A percentile compares a stretch with the other conserved stretches of the same genome.
Evolutionary conservation across 305 asterid genomes (phyloP).

Genomic region (Fraxinus platypoda): DNA sequence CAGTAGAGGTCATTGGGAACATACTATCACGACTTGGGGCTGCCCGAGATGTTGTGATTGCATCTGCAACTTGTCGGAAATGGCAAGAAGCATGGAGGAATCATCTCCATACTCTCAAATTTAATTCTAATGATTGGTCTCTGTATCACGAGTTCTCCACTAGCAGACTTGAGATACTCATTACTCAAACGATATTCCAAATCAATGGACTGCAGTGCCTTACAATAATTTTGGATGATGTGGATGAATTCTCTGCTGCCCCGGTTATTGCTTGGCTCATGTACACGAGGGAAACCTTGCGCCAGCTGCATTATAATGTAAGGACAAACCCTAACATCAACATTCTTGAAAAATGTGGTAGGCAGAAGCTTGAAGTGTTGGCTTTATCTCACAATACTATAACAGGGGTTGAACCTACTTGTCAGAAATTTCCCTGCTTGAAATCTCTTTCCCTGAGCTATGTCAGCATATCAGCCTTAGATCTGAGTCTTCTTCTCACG

Average conservation of each 20-base stretch:
- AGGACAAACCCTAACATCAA: slow-evolving; percentile 75
- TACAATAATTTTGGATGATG: slow-evolving; percentile 73
- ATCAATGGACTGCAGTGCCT: slow-evolving; percentile 70
- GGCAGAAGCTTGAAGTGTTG: slow-evolving; percentile 80
- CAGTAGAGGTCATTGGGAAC: slow-evolving; percentile 91
- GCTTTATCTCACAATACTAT: slow-evolving; percentile 72
- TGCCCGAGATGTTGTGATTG: slow-evolving; percentile 80
- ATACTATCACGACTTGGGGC: slow-evolving; percentile 73
- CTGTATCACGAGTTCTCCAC: slow-evolving; percentile 62
- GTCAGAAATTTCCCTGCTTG: slow-evolving; percentile 74
- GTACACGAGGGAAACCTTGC: slow-evolving; percentile 82
- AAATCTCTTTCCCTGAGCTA: slow-evolving; percentile 64
- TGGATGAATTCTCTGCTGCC: slow-evolving; percentile 81
- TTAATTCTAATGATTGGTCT: slow-evolving; percentile 82
- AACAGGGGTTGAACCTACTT: slow-evolving; percentile 80
- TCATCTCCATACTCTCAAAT: slow-evolving; percentile 70
- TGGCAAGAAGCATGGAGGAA: slow-evolving; percentile 85
- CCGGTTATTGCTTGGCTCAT: slow-evolving; percentile 90
- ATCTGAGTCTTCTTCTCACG: slow-evolving; percentile 68
- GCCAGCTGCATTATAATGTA: slow-evolving; percentile 75
- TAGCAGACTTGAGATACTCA: slow-evolving; percentile 67
- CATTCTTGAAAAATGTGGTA: slow-evolving; percentile 82
- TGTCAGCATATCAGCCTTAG: slow-evolving; percentile 79
- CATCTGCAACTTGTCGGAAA: slow-evolving; percentile 82
- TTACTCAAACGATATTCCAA: slow-evolving; percentile 78